Percentiles rank a stretch among this genome's conserved stretches.
Conservation (phyloP, 2,329 filamentous ascomycete species). For the Neonectria magnoliae region DNA sequence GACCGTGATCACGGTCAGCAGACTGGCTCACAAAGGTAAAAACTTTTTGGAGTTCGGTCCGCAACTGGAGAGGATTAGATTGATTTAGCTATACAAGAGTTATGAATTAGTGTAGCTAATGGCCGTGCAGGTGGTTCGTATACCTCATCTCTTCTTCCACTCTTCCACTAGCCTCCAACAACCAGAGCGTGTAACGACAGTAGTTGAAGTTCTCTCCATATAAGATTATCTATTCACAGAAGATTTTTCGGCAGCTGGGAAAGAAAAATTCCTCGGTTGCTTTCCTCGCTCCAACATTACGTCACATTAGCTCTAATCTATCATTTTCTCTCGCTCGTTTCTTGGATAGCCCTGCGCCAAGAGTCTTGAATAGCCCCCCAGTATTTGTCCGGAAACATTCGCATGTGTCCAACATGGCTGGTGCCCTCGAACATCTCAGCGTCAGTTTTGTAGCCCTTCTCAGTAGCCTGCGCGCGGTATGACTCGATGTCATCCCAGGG, state of each 20-base stretch:
- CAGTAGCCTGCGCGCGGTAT: constrained; percentile 59
- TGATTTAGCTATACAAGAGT: too few species aligned
- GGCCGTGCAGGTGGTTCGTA: too few species aligned
- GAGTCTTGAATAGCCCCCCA: constrained; percentile 58
- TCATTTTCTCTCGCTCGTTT: constrained; percentile 5
- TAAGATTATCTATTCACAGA: neutral
- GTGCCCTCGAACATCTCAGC: constrained; percentile 66
- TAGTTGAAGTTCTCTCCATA: neutral
- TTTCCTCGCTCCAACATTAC: neutral
- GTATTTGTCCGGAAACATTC: constrained; percentile 65
- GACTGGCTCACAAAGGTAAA: too few species aligned
- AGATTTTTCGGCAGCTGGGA: neutral
- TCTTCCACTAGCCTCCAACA: too few species aligned
- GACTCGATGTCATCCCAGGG: constrained; percentile 64
- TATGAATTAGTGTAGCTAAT: too few species aligned
- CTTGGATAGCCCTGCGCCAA: constrained; percentile 32
- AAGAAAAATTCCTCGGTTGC: neutral
- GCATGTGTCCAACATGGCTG: constrained; percentile 70
- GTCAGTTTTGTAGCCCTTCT: constrained; percentile 59
- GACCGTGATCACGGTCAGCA: too few species aligned
- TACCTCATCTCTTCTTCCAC: too few species aligned
- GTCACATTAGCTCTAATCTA: neutral
- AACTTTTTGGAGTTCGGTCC: too few species aligned
- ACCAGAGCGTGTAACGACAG: neutral
- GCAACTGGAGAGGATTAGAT: too few species aligned